Base-by-base conservation (phyloP, 768 basidiomycete species). In the Pilatotrama ljubarskyi region DNA sequence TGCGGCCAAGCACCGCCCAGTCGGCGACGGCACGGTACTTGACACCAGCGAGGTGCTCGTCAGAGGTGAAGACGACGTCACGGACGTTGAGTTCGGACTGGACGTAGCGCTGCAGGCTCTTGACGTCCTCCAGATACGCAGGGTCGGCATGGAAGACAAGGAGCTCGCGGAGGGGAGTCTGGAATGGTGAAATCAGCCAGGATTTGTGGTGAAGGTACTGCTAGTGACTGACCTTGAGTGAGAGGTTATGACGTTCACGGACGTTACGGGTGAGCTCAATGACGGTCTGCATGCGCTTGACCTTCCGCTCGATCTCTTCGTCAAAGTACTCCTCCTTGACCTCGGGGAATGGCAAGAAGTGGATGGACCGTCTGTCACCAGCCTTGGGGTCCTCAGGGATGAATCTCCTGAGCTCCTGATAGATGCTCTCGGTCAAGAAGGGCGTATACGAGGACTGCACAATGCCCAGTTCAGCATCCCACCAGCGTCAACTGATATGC, bases 301-400 rank as follows among this genome's bases (percentile, higher is more conserved):
- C 93, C 76, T 97, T 90, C 48, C 95, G 86, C 76, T 98, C 95
- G 66, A 98, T 95, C 67, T 87, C 88, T 18, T 78, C 84, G 73
- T 99, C 93, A 71, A 97, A 94, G 78, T 98, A 98, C 64, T 95
- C 94, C 66, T 91, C 87, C 71, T 94, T 95, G 51, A 94, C 89
- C 40, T 88, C 83, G 0, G 97, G 97, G 87, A 97, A 98, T 53
- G 84, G 82, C 61, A 98, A 73, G 82, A 98, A 99, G 76, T 99
- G 97, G 63, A 99, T 78, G 3, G 97, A 98, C 59, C 97, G 90
- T 6, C 88, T 82, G 68, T 98, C 97, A 2, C 83, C 84, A 17
- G 81, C 81, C 25, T 77, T 72, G 18, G 85, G 81, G 64, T 91
- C 83, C 60, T 86, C 85, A 0, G 94, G 93, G 64, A 96, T 90